These are phyloP conservation scores for Rosa chinensis DNA, from an alignment of 306 rosid genomes.

Conservation along the genomic window DNA sequence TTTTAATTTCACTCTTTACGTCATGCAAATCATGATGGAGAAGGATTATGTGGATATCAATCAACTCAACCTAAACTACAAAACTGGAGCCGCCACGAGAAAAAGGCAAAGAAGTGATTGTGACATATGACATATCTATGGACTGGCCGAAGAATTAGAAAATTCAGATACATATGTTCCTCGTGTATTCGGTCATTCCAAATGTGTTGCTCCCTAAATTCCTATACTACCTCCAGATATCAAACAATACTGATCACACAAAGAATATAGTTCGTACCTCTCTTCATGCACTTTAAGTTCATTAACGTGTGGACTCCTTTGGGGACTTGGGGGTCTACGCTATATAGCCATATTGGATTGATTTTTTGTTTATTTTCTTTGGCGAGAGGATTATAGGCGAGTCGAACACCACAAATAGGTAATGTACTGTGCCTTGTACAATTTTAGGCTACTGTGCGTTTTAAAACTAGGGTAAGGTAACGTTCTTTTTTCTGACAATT, in stretches of 20 bases:
- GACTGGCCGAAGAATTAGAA: neutral
- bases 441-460: too few species aligned
- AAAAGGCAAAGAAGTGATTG: neutral
- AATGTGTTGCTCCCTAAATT: neutral
- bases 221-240: neutral
- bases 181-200: neutral
- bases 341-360: neutral
- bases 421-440: too few species aligned
- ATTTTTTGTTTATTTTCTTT: neutral
- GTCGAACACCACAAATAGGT: neutral
- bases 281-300: neutral
- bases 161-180: neutral
- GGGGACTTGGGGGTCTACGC: neutral
- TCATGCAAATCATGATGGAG: neutral
- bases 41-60: neutral
- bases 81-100: conserved; percentile 1
- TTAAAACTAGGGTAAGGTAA: too few species aligned
- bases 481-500: too few species aligned
- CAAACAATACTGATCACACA: neutral
- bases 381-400: neutral
- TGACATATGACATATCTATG: neutral
- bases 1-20: neutral
- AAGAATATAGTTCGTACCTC: neutral
- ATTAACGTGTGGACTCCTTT: neutral
- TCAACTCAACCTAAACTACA: neutral